Base-by-base conservation (phyloP, 2,329 filamentous ascomycete species). In the Aureobasidium pullulans region DNA sequence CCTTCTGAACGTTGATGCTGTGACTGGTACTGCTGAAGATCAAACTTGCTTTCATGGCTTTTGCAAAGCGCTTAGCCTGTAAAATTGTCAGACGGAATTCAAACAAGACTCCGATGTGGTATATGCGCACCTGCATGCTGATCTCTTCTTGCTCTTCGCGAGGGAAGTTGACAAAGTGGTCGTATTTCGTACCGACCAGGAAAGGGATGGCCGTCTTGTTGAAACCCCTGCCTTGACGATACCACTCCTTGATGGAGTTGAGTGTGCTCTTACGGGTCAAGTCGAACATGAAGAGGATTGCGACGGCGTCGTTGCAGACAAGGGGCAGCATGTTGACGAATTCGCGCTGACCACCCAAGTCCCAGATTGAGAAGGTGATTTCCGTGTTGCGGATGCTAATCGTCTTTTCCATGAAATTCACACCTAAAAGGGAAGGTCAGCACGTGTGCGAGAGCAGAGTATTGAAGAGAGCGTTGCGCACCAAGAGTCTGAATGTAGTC, bases 381-480 rank as follows among this genome's bases (percentile, higher is more conserved):
- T 99, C 94, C 15, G 94, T 99, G 76, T 99, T 99, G 63, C 94
- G 89, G 75, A 99, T 99, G 63, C 90, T 96, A 71, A 99, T 99
- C 37, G 94, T 99, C 82, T 99, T 99, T 75, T 99, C 94, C 94
- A 99, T 99, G 76, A 99, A 99, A 75, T 99, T 99, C 75, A 99
- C 94, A 66, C 94, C 84, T 87, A 66, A n/a, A 11, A 13, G 28
- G 23, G 23, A 11, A 15, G 32, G 43, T 53, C 40, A 60, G 48
- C 32, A 28, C 9, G 10, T 16, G 34, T 32, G 31, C 11, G 16
- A 32, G n/a, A 3, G 8, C 13, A 13, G 13, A 3, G 7, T 31
- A 19, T 19, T 31, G 34, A n/a, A 47, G 5, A 6, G 37, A 29
- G 28, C 11, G 3, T 23, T 40, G 15, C 79, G 63, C 75, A 87